phyloP scores from a whole-genome alignment of 179 eudicot genomes.

The Spergularia azorica region DNA sequence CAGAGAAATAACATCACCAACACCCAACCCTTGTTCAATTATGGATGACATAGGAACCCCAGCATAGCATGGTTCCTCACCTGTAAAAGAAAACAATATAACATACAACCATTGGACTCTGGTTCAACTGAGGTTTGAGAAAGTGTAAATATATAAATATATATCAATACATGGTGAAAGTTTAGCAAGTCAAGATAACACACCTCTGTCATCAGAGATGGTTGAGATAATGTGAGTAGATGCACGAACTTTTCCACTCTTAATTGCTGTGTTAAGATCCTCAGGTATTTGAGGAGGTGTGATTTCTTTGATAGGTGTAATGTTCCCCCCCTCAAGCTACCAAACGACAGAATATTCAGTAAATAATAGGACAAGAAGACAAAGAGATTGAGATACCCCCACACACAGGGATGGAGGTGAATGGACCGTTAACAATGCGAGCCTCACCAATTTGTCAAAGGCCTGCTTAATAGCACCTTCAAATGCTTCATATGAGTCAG shows the following conservation, averaged over 20 bases:
- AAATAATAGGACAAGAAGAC: background rate
- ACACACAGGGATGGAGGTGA: background rate
- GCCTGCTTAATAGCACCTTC: constrained; percentile 84
- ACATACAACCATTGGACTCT: background rate
- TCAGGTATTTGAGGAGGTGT: constrained; percentile 98
- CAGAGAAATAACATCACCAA: constrained; percentile 96
- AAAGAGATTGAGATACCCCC: background rate
- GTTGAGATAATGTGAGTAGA: constrained; percentile 98
- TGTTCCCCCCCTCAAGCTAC: constrained; percentile 78
- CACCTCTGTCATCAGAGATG: constrained; percentile 95
- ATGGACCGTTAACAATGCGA: constrained; percentile 2
- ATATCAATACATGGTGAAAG: background rate
- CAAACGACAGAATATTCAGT: background rate
- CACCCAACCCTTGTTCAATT: constrained; percentile 89
- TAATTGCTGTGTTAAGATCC: constrained; percentile 87
- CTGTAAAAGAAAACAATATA: constrained; percentile 40
- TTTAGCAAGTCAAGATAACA: background rate
- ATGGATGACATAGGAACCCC: constrained; percentile 98
- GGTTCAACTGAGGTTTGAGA: constrained; percentile 3
- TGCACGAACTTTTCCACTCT: constrained; percentile 98
- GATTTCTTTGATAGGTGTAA: constrained; percentile 75
- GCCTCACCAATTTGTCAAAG: constrained; percentile 73
- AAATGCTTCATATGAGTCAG: constrained; percentile 92
- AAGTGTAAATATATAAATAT: background rate
- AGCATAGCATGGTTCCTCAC: constrained; percentile 97